Evolutionary conservation across 768 basidiomycete species (phyloP).

Genomic region (Vararia minispora): DNA sequence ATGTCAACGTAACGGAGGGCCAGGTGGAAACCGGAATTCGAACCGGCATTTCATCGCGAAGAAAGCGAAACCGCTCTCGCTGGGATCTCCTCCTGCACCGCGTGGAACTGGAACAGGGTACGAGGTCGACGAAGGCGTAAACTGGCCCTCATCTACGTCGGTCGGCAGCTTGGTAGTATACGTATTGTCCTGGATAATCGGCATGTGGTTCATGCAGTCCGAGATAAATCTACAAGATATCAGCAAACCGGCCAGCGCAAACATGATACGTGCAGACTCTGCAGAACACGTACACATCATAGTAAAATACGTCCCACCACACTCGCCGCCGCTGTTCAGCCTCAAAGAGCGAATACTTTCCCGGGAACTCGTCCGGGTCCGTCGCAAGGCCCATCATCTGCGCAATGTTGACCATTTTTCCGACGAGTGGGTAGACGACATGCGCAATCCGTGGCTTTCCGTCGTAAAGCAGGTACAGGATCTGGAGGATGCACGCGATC

Average conservation of each 20-base stretch:
- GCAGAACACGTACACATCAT: constrained; percentile 50
- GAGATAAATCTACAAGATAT: constrained; percentile 44
- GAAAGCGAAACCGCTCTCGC: constrained; percentile 30
- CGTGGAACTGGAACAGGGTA: constrained; percentile 27
- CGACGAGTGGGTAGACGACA: constrained; percentile 35
- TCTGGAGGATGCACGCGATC: constrained; percentile 45
- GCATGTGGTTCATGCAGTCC: constrained; percentile 53
- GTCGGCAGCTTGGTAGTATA: constrained; percentile 45
- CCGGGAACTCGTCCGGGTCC: constrained; percentile 45
- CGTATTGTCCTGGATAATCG: constrained; percentile 44
- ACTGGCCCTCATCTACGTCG: constrained; percentile 44
- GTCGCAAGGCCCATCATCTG: constrained; percentile 49
- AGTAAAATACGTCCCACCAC: constrained; percentile 77
- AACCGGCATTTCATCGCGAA: constrained; percentile 53
- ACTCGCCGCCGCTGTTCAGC: constrained; percentile 42
- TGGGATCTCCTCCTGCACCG: constrained; percentile 15
- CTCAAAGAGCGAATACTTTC: constrained; percentile 37
- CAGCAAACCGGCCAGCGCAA: not conserved
- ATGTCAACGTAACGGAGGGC: not conserved
- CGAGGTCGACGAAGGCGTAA: constrained; percentile 33
- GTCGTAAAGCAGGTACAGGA: constrained; percentile 42
- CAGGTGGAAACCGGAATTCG: constrained; percentile 15
- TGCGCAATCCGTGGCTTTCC: constrained; percentile 32
- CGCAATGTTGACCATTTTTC: constrained; percentile 60
- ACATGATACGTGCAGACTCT: not conserved